Evolutionary conservation across 2,329 filamentous ascomycete genomes (phyloP).

Genomic region (Tolypocladium sp.): DNA sequence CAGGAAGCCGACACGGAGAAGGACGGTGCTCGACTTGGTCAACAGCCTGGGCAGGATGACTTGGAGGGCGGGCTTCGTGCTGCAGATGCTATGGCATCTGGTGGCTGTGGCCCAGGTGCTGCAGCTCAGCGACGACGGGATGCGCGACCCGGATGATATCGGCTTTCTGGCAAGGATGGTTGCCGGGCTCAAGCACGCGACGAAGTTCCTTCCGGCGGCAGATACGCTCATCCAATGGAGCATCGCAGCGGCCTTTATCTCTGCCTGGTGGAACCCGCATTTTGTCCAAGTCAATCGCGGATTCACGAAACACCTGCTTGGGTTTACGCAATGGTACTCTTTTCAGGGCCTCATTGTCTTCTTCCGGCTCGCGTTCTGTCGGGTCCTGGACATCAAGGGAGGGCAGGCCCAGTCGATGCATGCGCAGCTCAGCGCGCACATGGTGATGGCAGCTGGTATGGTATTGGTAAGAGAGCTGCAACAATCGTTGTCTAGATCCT

Average conservation of each 20-base stretch:
- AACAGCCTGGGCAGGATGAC: constrained; percentile 31
- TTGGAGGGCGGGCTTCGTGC: constrained; percentile 37
- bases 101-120: constrained; percentile 16
- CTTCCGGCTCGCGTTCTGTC: constrained; percentile 42
- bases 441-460: constrained; percentile 42
- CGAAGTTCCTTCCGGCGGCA: constrained; percentile 27
- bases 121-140: constrained; percentile 16
- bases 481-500: not conserved
- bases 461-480: constrained; percentile 36
- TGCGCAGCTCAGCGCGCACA: constrained; percentile 43
- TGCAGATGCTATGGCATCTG: constrained; percentile 44
- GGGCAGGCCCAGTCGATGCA: constrained; percentile 25
- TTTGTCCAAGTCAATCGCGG: constrained; percentile 52
- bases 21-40: constrained; percentile 32
- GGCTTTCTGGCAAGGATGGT: constrained; percentile 7
- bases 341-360: constrained; percentile 52
- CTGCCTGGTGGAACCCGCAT: constrained; percentile 61
- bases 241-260: constrained; percentile 37
- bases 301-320: constrained; percentile 49
- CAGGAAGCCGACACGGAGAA: constrained; percentile 15
- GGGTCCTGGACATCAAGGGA: constrained; percentile 28
- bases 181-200: constrained; percentile 7
- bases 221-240: constrained; percentile 36
- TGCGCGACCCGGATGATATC: constrained; percentile 23
- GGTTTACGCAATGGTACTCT: constrained; percentile 56